Percentiles rank a stretch among this genome's conserved stretches.
Evolutionary conservation across 768 basidiomycete species (phyloP).

Genomic region (Rhodotorula taiwanensis): DNA sequence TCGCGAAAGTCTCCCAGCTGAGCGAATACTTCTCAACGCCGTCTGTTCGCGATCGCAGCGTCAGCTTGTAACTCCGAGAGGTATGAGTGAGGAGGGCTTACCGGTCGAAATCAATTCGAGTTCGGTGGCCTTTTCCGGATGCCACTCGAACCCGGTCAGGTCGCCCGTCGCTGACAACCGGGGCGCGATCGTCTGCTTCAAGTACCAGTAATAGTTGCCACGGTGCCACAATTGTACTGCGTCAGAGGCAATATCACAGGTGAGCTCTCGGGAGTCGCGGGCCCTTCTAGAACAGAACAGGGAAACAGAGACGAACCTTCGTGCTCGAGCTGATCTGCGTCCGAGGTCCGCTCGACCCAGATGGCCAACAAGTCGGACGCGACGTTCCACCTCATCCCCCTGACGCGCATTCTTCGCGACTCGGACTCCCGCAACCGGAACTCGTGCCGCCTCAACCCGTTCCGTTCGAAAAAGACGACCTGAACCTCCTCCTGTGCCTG

Average conservation of each 20-base stretch:
- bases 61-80: too few species aligned
- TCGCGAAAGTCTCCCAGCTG: conserved; percentile 69
- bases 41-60: conserved; percentile 50
- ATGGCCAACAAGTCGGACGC: conserved; percentile 78
- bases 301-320: conserved; percentile 52
- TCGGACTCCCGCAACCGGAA: conserved; percentile 55
- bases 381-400: conserved; percentile 74
- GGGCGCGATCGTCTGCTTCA: conserved; percentile 77
- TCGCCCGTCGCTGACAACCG: conserved; percentile 3
- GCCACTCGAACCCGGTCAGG: conserved; percentile 62
- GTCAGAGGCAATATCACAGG: background rate
- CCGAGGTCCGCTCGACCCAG: conserved; percentile 60
- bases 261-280: too few species aligned
- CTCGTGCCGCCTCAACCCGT: conserved; percentile 85
- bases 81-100: too few species aligned
- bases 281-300: too few species aligned
- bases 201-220: conserved; percentile 95
- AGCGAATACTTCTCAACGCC: conserved; percentile 56
- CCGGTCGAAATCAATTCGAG: conserved; percentile 63
- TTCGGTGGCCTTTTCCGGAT: conserved; percentile 67
- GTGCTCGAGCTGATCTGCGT: conserved; percentile 50
- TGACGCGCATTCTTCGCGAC: conserved; percentile 55
- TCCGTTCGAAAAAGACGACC: conserved; percentile 89
- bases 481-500: conserved; percentile 66
- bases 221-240: conserved; percentile 89